Base-by-base conservation (phyloP, 2,329 filamentous ascomycete genomes). In the Aspergillus novofumigatus region DNA sequence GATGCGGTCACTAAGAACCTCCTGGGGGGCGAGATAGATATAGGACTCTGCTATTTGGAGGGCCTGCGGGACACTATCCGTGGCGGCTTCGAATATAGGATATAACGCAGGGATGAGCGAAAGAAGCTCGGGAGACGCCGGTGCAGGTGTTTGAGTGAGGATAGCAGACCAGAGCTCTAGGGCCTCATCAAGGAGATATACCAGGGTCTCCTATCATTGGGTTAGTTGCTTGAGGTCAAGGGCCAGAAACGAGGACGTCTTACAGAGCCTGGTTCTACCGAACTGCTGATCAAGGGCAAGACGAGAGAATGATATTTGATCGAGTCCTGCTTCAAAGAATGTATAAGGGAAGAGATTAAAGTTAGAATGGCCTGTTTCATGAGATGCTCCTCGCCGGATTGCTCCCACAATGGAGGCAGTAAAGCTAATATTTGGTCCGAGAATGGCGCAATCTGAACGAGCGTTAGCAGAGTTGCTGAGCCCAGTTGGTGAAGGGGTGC, bases 301-400 rank as follows among this genome's bases (percentile, higher is more conserved):
- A 97, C 89, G 53, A 92, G 80, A 17, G 81, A 75, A 62, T 97
- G 91, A 65, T 95, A 96, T 20, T 86, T 83, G 59, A 87, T 83
- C 4, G 91, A 94, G 9, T 88, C 83, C 11, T 84, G 81, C 58
- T 89, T 91, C 84, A 97, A 90, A 1, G 92, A 89, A 69, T 86
- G 86, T n/a, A 96, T 90, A 14, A 99, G 80, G 2, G 91, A 88
- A 1, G 90, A 83, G 52, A 97, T 85, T 42, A 97, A 88, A 2
- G 89, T 90, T 56, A 97, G 83, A 53, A 97, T 92, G 1, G 91
- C 87, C 74, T 97, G 92, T 74, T 97, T 97, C 80, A 97, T 89
- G 72, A 97, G 85, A 74, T 92, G 91, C 67, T 94, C 90, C 59
- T 96, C 89, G 0, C 88, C 91, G 2, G 90, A 91, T 52, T 87